Conservation (phyloP, 192 early-diverging fungal species). For the Podila epigama region DNA sequence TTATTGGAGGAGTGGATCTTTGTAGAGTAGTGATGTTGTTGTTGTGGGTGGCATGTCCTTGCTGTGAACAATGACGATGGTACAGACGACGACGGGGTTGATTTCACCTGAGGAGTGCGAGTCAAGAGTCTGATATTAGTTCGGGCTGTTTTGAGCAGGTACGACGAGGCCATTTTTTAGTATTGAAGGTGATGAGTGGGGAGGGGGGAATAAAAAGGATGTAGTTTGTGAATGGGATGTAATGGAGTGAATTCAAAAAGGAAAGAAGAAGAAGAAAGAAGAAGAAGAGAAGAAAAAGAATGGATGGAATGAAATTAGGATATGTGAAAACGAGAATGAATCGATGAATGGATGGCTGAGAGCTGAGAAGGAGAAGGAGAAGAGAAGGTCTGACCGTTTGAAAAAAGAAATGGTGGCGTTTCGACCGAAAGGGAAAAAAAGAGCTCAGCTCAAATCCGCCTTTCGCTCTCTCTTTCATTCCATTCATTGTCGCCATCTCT, state of each 20-base stretch:
- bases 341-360: no score
- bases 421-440: background rate
- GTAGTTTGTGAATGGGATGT: background rate
- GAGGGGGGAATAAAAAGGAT: no score
- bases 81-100: no score
- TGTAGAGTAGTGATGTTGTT: background rate
- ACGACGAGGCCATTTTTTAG: no score
- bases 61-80: no score
- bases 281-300: background rate
- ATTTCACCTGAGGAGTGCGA: no score
- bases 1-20: no score
- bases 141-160: no score
- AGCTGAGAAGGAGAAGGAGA: background rate
- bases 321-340: no score
- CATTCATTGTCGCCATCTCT: background rate
- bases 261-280: background rate
- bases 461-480: background rate
- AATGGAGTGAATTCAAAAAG: background rate
- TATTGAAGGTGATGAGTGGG: no score
- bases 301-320: background rate
- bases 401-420: slow-evolving; percentile 2
- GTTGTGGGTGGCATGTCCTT: background rate
- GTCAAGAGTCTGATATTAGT: no score
- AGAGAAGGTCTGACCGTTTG: no score
- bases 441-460: background rate